Evolutionary conservation across 352 stramenopile species (phyloP), one percentile per base, ranked within the genome.

Genomic region (Phytophthora sansomeana): DNA sequence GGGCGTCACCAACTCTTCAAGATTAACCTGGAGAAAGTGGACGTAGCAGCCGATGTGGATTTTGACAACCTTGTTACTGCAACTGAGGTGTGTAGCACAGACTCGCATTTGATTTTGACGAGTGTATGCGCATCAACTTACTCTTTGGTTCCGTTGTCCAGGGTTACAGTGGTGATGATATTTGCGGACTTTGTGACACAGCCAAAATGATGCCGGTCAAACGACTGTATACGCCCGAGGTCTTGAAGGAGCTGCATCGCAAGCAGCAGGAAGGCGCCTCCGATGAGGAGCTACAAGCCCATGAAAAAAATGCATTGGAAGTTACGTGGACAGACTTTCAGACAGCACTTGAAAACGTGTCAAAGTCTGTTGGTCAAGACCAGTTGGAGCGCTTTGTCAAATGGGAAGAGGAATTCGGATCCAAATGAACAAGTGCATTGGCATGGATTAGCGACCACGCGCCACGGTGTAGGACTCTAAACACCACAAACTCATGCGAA

Each of bases 151-250:
- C 19, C 13, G 21, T 67, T 46, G n/a, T 47, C 49, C 36, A 87
- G 74, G 78, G 76, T 9, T 87, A 87, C 63, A 86, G 80, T 21
- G 78, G 78, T 11, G 74, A 87, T 14, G 79, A 89, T 51, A 87
- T 86, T 38, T 85, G 74, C 42, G 76, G 74, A 3, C 62, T 84
- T 30, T 86, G 77, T 24, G 76, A 89, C 42, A 81, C 80, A 32
- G 86, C 84, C 5, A 95, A 95, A 64, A 89, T 88, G 63, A 91
- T 95, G 84, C 83, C 81, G 0, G 86, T 94, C 14, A 94, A 92
- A 65, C 69, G 85, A 10, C 28, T 94, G 56, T 92, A 94, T 58
- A 94, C 85, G 5, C 82, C 83, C 0, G 78, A 91, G 29, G 59
- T 92, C 10, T 26, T 77, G 39, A 77, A 74, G 24, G 63, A 73